These are phyloP conservation scores for Saturnispora kantuleensis DNA, from an alignment of 805 yeast genomes.

Conservation along the genomic window DNA sequence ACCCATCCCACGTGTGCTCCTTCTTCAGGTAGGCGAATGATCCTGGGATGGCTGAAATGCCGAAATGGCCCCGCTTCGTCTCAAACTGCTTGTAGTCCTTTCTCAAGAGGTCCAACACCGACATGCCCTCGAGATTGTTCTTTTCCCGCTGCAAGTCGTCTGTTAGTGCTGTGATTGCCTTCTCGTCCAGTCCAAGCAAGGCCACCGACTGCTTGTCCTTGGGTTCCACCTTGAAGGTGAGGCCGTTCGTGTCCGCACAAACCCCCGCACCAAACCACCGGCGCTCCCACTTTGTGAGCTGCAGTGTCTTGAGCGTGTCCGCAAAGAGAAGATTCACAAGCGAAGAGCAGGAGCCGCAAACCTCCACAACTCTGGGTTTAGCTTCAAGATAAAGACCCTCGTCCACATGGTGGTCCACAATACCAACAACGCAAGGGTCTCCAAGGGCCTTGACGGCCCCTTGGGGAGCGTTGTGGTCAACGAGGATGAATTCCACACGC, in stretches of 20 bases:
- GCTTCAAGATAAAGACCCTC: conserved; percentile 40
- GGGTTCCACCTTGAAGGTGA: conserved; percentile 52
- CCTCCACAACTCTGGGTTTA: conserved; percentile 49
- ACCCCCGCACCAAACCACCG: conserved; percentile 52
- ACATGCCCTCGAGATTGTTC: conserved; percentile 40
- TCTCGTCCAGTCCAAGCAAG: conserved; percentile 21
- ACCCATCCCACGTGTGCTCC: conserved; percentile 15
- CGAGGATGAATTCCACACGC: conserved; percentile 45
- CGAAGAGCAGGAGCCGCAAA: conserved; percentile 72
- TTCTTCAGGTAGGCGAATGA: conserved; percentile 43
- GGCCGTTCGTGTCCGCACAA: conserved; percentile 64
- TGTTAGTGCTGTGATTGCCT: not conserved
- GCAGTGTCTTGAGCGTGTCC: conserved; percentile 11
- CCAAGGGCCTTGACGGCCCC: conserved; percentile 31
- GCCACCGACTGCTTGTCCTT: conserved; percentile 42
- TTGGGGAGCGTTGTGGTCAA: conserved; percentile 73
- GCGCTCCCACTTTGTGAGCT: conserved; percentile 18
- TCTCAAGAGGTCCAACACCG: conserved; percentile 50
- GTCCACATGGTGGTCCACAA: conserved; percentile 88
- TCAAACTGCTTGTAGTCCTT: conserved; percentile 80
- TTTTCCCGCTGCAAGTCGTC: not conserved
- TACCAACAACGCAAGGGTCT: conserved; percentile 34
- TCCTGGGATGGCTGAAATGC: conserved; percentile 69
- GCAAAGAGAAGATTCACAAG: conserved; percentile 49
- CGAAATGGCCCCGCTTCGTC: conserved; percentile 35